Conservation (phyloP, 2,329 filamentous ascomycete genomes). For the Aaosphaeria pasadenensis region DNA sequence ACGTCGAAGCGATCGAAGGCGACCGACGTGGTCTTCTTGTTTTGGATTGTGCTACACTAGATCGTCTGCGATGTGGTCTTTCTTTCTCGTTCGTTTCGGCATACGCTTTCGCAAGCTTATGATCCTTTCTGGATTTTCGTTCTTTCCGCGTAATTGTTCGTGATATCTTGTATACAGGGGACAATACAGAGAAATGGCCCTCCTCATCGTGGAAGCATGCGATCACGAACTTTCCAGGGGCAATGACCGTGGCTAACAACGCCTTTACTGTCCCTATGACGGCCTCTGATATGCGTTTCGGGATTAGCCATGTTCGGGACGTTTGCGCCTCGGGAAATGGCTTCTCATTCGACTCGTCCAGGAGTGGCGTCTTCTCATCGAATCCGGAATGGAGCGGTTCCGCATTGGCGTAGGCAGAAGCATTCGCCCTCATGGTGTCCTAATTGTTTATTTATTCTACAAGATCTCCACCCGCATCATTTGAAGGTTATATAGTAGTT, state of each 20-base stretch:
- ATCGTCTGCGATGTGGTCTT: constrained; percentile 29
- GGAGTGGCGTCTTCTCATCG: constrained; percentile 69
- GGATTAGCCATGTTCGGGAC: constrained; percentile 51
- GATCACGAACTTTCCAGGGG: constrained; percentile 78
- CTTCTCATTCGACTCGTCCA: constrained; percentile 38
- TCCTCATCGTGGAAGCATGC: constrained; percentile 80
- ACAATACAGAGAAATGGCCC: constrained; percentile 74
- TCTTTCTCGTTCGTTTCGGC: constrained; percentile 25
- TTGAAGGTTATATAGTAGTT: constrained; percentile 14
- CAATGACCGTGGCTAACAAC: constrained; percentile 73
- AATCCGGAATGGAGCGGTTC: constrained; percentile 34
- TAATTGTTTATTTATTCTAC: too few species aligned
- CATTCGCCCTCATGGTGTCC: constrained; percentile 9
- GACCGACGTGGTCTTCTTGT: constrained; percentile 35
- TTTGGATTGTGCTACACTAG: constrained; percentile 16
- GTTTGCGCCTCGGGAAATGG: constrained; percentile 31
- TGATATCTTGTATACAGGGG: constrained; percentile 65
- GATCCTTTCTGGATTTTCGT: constrained; percentile 26
- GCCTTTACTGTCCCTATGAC: constrained; percentile 75
- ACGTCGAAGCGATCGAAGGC: constrained; percentile 48
- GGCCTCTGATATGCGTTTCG: constrained; percentile 67
- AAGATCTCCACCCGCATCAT: constrained; percentile 30
- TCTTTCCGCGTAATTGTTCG: constrained; percentile 45
- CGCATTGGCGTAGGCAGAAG: constrained; percentile 15
- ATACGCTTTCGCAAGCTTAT: constrained; percentile 22